These are phyloP conservation scores for Teratosphaeria viscida DNA, from an alignment of 2,329 filamentous ascomycete species.

Conservation along the genomic window DNA sequence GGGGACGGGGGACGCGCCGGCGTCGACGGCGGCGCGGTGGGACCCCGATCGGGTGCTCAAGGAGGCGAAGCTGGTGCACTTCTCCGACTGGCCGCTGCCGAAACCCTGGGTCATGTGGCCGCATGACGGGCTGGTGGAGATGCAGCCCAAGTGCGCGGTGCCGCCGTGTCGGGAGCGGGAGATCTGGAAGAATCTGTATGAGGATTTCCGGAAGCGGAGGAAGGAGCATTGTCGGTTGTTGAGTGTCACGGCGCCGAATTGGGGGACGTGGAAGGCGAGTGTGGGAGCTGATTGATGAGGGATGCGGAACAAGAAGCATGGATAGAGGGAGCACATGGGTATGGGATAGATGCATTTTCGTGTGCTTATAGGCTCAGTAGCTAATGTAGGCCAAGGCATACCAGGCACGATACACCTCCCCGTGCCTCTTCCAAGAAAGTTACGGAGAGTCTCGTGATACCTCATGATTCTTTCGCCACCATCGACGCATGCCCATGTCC, in stretches of 20 bases:
- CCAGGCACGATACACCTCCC: not conserved
- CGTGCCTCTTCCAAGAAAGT: not conserved
- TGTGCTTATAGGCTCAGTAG: not conserved
- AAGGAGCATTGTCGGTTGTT: conserved; percentile 12
- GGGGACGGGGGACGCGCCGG: conserved; percentile 22
- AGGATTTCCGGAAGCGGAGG: conserved; percentile 20
- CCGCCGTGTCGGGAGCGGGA: conserved; percentile 23
- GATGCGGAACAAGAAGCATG: not conserved
- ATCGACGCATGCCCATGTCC: not conserved
- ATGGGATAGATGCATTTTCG: not conserved
- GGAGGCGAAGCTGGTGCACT: conserved; percentile 59
- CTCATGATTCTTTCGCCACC: not conserved
- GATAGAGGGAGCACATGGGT: too few relatives aligned
- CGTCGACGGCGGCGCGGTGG: conserved; percentile 40
- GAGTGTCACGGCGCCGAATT: conserved; percentile 11
- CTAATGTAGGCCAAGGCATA: not conserved
- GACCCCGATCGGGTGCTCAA: conserved; percentile 45
- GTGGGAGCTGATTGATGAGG: not conserved
- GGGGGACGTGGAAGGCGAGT: conserved; percentile 4
- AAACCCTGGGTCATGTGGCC: conserved; percentile 51
- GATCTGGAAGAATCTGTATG: conserved; percentile 31
- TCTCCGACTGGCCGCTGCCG: conserved; percentile 60
- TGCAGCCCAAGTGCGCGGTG: conserved; percentile 33
- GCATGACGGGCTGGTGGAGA: conserved; percentile 28
- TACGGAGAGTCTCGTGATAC: not conserved